Evolutionary conservation across 495 filamentous ascomycete species (phyloP), one percentile per base, ranked within the genome.

Genomic region (Mytilinidion resinicola): DNA sequence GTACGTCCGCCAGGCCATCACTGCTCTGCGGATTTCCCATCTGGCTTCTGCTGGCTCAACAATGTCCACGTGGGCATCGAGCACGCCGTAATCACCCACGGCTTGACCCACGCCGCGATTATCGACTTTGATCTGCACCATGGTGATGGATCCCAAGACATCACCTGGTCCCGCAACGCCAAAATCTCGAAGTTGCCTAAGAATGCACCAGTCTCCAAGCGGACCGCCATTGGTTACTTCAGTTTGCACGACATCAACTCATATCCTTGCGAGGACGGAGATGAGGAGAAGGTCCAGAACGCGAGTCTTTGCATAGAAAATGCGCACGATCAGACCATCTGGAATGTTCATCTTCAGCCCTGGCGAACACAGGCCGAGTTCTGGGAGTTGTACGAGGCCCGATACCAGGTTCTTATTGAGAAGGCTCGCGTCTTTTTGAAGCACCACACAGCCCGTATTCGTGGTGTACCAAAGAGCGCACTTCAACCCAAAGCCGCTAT

Each of bases 11-110:
- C 91, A 1, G 93, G 93, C 8, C 93, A 98, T 65, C 93, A 98
- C 68, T 98, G 93, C 72, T 93, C 91, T 4, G 83, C 90, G 3
- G 79, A 82, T 39, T 82, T 85, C 56, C 93, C 93, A 0, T 96
- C 90, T 1, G 93, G 93, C 1, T 98, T 98, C 70, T 98, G 93
- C 73, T 98, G 93, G 93, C 71, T 98, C 55, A 98, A 98, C 71
- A 98, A 98, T 69, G 90, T 97, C 7, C 92, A 96, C 68, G 90
- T 97, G 35, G 95, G 93, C 0, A 95, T 97, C 57, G 88, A 92
- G 64, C 87, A 96, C 67, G 93, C 85, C 10, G 84, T 87, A 4
- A 79, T 88, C 56, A 81, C 78, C 49, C 84, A 96, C 66, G 91
- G 88, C 7, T 70, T 97, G 41, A 96, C 91, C 0, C 93, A 97